Percentiles rank a stretch among this genome's conserved stretches.
Evolutionary conservation across 768 basidiomycete genomes (phyloP).

Genomic region (Mycena belliarum): DNA sequence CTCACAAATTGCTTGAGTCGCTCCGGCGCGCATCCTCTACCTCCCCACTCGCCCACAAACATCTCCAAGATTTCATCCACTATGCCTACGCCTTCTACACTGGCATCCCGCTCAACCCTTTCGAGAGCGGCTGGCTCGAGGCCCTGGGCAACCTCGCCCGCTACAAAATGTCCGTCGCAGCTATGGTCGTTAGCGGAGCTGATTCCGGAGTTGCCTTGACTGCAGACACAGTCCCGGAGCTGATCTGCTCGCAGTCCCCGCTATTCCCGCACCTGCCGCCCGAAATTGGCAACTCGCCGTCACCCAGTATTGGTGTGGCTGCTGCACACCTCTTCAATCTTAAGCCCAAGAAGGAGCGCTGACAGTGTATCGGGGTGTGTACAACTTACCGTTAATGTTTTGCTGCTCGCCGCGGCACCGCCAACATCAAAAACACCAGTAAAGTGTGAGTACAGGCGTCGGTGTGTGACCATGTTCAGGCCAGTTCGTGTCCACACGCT

Average conservation of each 20-base stretch:
- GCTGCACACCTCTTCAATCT: constrained; percentile 83
- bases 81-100: constrained; percentile 96
- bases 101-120: constrained; percentile 65
- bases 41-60: constrained; percentile 75
- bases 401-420: too few species aligned
- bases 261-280: constrained; percentile 40
- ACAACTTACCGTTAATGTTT: too few species aligned
- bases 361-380: constrained; percentile 87
- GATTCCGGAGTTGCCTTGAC: constrained; percentile 50
- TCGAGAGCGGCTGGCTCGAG: constrained; percentile 90
- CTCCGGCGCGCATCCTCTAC: constrained; percentile 82
- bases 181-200: constrained; percentile 61
- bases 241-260: constrained; percentile 16
- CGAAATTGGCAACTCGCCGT: constrained; percentile 65
- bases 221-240: constrained; percentile 45
- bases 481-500: not conserved
- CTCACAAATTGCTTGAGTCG: constrained; percentile 88
- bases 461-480: constrained; percentile 1
- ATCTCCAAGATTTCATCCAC: constrained; percentile 92
- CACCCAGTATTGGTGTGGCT: constrained; percentile 80
- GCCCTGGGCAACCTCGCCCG: constrained; percentile 94
- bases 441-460: too few species aligned
- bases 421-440: too few species aligned
- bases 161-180: constrained; percentile 95
- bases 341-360: constrained; percentile 89